Evolutionary conservation across 495 filamentous ascomycete species (phyloP).

Genomic region (Penicillium tannophilum): DNA sequence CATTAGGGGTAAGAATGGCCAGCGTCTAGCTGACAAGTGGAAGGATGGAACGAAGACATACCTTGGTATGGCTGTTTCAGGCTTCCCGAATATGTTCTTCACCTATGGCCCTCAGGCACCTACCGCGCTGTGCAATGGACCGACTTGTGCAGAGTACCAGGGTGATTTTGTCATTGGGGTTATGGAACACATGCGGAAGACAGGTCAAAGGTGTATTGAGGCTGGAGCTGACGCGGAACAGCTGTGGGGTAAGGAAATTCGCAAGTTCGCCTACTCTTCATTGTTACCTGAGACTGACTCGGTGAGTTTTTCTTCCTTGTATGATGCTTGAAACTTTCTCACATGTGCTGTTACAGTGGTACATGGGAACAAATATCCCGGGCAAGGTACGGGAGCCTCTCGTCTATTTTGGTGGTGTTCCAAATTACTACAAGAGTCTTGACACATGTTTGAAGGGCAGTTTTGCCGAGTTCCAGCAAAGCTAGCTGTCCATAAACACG

Average conservation of each 20-base stretch:
- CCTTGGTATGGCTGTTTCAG: constrained; percentile 41
- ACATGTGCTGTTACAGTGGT: background rate
- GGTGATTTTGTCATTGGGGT: constrained; percentile 2
- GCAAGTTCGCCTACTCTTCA: no score
- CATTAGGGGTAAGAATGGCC: constrained; percentile 29
- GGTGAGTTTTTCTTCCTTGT: no score
- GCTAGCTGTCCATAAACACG: no score
- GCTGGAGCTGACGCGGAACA: no score
- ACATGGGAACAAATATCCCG: background rate
- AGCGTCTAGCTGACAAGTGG: constrained; percentile 46
- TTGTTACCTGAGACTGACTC: no score
- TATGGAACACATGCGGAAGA: background rate
- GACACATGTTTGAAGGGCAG: no score
- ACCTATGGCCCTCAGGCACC: constrained; percentile 45
- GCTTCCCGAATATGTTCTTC: constrained; percentile 45
- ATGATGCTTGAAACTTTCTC: no score
- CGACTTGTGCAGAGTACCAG: constrained; percentile 46
- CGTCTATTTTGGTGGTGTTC: background rate
- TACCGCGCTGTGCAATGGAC: constrained; percentile 44
- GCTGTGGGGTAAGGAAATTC: no score
- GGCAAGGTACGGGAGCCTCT: background rate
- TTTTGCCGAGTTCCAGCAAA: no score
- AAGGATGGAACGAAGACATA: constrained; percentile 39
- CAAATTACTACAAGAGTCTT: background rate
- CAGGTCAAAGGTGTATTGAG: no score